Base-by-base conservation (phyloP, 1,284 basidiomycete genomes). In the Heterobasidion occidentale region DNA sequence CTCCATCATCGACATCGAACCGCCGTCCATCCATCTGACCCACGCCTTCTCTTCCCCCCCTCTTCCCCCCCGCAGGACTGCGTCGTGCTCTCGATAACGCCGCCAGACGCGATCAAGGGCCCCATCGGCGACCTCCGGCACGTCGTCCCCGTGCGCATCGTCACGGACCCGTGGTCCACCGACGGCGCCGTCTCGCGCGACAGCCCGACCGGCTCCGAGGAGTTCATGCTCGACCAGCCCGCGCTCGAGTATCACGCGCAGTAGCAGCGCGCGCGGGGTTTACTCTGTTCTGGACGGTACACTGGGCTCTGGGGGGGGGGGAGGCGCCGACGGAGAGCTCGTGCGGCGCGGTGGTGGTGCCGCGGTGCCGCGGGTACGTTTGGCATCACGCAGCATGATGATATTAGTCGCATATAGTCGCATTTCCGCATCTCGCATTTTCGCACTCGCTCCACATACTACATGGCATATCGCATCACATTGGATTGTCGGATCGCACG, bases 61-160 rank as follows among this genome's bases (percentile, higher is more conserved):
- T 34, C 36, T 20, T 47, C 5, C n/a, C 48, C 15, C 8, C 11
- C 9, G 14, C 58, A 88, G 83, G 87, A 89, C 62, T 86, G 74
- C 64, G 68, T 89, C 51, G 71, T 88, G 27, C 68, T 89, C 17
- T 78, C 79, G 1, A 73, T 86, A 67, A 74, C 71, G 0, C 83
- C 86, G 4, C 73, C 76, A 5, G 81, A 88, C 56, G 72, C 75
- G 9, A 63, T 68, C 15, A 81, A 79, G 61, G 73, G 78, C 3
- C 74, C 79, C 0, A 86, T 88, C 66, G 68, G 64, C 53, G 82
- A 84, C 52, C 68, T 87, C 36, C 77, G 86, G 11, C 74, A 78
- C 56, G 74, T 78, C 27, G 70, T 88, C 15, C 84, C 85, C 11
- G 69, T 89, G 33, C 79, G 79, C n/a, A 69, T 89, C n/a, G 77